These are phyloP conservation scores for Coemansia biformis DNA, from an alignment of 192 early-diverging fungal genomes.

Conservation along the genomic window DNA sequence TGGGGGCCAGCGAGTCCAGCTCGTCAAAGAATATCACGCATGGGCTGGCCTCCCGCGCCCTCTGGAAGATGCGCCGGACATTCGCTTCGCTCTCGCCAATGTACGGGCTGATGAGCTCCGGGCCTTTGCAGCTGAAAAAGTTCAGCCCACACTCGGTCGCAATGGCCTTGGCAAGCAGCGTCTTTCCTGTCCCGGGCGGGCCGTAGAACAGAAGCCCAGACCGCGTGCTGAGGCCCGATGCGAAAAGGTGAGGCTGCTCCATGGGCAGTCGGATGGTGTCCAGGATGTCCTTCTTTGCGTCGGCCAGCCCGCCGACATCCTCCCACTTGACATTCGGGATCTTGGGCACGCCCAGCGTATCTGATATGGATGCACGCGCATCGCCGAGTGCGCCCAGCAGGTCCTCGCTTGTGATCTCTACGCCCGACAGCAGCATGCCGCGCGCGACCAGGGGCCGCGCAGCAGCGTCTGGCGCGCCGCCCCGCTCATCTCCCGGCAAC, in stretches of 20 bases:
- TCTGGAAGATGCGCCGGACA: slow-evolving; percentile 91
- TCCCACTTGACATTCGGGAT: slow-evolving; percentile 98
- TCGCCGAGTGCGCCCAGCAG: slow-evolving; percentile 73
- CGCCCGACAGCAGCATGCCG: slow-evolving; percentile 64
- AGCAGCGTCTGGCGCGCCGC: background rate
- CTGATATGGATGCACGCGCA: slow-evolving; percentile 76
- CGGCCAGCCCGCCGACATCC: slow-evolving; percentile 91
- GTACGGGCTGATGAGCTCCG: slow-evolving; percentile 98
- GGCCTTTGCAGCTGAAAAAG: slow-evolving; percentile 98
- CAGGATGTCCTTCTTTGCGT: slow-evolving; percentile 87
- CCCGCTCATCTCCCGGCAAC: background rate
- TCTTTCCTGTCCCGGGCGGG: slow-evolving; percentile 98
- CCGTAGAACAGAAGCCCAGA: slow-evolving; percentile 93
- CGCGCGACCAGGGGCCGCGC: slow-evolving; percentile 16
- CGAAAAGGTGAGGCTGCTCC: slow-evolving; percentile 94
- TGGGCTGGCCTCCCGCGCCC: slow-evolving; percentile 92
- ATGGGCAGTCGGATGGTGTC: slow-evolving; percentile 96
- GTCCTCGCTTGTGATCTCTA: slow-evolving; percentile 72
- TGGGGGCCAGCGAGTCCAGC: slow-evolving; percentile 95
- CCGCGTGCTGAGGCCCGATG: slow-evolving; percentile 87
- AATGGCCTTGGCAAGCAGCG: slow-evolving; percentile 96
- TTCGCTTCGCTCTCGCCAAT: slow-evolving; percentile 99
- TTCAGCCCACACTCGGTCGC: slow-evolving; percentile 97
- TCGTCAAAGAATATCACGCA: slow-evolving; percentile 99
- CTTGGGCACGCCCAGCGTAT: slow-evolving; percentile 93